Percentiles rank a stretch among this genome's conserved stretches.
phyloP scores from a whole-genome alignment of 2,329 filamentous ascomycete genomes.

The Cucurbitaria berberidis region DNA sequence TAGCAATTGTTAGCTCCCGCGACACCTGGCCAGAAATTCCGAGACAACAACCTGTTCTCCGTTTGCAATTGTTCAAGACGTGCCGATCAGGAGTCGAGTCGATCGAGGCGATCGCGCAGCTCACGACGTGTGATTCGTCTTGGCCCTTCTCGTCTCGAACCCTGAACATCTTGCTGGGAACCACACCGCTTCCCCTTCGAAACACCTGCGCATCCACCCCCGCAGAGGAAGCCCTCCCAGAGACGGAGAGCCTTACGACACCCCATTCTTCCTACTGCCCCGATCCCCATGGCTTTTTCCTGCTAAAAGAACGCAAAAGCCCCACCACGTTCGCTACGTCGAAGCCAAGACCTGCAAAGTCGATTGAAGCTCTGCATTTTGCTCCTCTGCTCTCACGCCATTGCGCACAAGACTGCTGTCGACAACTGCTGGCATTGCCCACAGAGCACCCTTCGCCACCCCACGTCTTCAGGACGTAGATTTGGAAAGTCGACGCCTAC shows the following conservation, averaged over 20 bases:
- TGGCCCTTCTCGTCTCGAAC: constrained; percentile 34
- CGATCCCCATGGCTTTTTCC: constrained; percentile 29
- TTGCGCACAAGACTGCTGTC: not conserved
- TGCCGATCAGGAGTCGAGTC: constrained; percentile 1
- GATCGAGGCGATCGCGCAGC: constrained; percentile 7
- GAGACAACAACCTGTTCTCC: not conserved
- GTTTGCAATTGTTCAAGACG: constrained; percentile 7
- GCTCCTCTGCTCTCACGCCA: not conserved
- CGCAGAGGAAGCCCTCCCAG: constrained; percentile 14
- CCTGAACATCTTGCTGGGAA: constrained; percentile 30
- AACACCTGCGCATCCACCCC: constrained; percentile 28
- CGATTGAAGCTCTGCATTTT: not conserved
- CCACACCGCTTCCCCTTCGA: constrained; percentile 41
- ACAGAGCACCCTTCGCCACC: not conserved
- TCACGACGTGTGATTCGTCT: constrained; percentile 25
- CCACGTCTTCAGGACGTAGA: not conserved
- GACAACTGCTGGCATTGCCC: not conserved
- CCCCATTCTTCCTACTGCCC: constrained; percentile 22
- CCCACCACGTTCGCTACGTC: constrained; percentile 22
- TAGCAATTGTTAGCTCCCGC: constrained; percentile 28
- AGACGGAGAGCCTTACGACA: constrained; percentile 11
- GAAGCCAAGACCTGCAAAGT: not conserved
- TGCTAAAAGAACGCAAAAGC: constrained; percentile 22
- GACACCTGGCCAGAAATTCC: constrained; percentile 29
- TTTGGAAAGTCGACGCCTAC: not conserved